Evolutionary conservation across 2,329 filamentous ascomycete genomes (phyloP).

Genomic region (Penicillium sp.): DNA sequence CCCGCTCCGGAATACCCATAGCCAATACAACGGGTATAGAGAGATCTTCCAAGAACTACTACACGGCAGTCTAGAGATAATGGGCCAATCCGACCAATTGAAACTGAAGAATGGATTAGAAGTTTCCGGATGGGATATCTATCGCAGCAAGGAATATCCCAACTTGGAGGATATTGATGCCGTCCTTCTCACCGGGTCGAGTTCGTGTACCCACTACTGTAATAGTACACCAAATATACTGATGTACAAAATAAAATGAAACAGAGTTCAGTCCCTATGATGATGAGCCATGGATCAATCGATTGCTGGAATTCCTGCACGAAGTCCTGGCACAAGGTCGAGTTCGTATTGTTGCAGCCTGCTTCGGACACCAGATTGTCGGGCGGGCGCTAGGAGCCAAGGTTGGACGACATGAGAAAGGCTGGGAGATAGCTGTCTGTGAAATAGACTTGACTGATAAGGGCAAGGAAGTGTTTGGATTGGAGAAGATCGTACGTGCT

Average conservation of each 20-base stretch:
- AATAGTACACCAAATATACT: not conserved
- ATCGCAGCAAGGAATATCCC: slow-evolving; percentile 69
- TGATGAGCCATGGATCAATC: slow-evolving; percentile 71
- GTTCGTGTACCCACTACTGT: slow-evolving; percentile 40
- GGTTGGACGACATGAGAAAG: slow-evolving; percentile 65
- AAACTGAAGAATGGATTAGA: slow-evolving; percentile 50
- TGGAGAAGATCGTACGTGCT: slow-evolving; percentile 57
- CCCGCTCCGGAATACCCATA: slow-evolving; percentile 63
- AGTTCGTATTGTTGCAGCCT: slow-evolving; percentile 74
- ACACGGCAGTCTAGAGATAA: slow-evolving; percentile 51
- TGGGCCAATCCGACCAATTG: slow-evolving; percentile 36
- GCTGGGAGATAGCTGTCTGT: slow-evolving; percentile 81
- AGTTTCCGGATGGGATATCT: slow-evolving; percentile 70
- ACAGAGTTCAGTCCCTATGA: slow-evolving; percentile 74
- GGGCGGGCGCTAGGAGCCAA: slow-evolving; percentile 68
- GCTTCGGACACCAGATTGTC: slow-evolving; percentile 86
- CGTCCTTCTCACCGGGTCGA: slow-evolving; percentile 73
- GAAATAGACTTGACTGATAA: slow-evolving; percentile 66
- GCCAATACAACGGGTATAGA: slow-evolving; percentile 70
- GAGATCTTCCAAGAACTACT: slow-evolving; percentile 67
- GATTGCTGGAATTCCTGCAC: slow-evolving; percentile 67
- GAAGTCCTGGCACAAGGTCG: slow-evolving; percentile 61
- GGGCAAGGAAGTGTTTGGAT: slow-evolving; percentile 71
- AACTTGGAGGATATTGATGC: slow-evolving; percentile 74
- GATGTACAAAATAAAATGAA: not conserved